Evolutionary conservation across 495 filamentous ascomycete genomes (phyloP).

Genomic region (Penicillium turbatum): DNA sequence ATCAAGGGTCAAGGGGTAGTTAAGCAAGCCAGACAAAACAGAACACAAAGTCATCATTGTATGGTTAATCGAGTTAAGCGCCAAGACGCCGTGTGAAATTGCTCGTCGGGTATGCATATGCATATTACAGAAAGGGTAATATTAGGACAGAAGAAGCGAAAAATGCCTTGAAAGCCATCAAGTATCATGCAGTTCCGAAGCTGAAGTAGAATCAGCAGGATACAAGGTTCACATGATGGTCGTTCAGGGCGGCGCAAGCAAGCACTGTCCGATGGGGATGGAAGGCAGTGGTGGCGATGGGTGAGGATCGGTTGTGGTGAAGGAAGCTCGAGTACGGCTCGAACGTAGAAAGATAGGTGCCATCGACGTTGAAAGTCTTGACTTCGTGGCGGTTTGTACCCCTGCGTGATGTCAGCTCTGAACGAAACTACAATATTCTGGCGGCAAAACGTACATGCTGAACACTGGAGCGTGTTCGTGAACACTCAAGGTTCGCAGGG

Average conservation of each 20-base stretch:
- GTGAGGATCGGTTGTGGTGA: slow-evolving; percentile 66
- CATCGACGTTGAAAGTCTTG: slow-evolving; percentile 86
- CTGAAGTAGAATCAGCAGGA: slow-evolving; percentile 32
- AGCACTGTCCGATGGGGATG: slow-evolving; percentile 94
- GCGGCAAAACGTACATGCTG: slow-evolving; percentile 68
- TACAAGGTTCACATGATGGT: slow-evolving; percentile 46
- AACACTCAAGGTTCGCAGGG: slow-evolving; percentile 78
- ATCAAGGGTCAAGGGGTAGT: not conserved
- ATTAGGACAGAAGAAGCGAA: slow-evolving; percentile 1
- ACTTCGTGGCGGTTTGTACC: slow-evolving; percentile 84
- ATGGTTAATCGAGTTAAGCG: slow-evolving; percentile 1
- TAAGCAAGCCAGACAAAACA: not conserved
- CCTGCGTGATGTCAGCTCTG: slow-evolving; percentile 41
- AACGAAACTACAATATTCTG: not conserved
- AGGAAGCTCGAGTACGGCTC: slow-evolving; percentile 89
- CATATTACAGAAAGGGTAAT: slow-evolving; percentile 15
- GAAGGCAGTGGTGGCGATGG: slow-evolving; percentile 87
- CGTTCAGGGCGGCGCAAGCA: slow-evolving; percentile 63
- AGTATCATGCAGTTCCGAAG: slow-evolving; percentile 4
- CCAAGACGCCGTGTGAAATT: slow-evolving; percentile 17
- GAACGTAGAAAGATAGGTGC: slow-evolving; percentile 66
- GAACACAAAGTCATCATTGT: slow-evolving; percentile 6
- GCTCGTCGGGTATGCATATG: slow-evolving; percentile 6
- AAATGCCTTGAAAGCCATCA: not conserved
- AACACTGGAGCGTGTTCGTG: slow-evolving; percentile 98